Percentiles rank a stretch among this genome's conserved stretches.
Evolutionary conservation across 371 early-diverging fungal species (phyloP).

Genomic region (Gilbertella persicaria): DNA sequence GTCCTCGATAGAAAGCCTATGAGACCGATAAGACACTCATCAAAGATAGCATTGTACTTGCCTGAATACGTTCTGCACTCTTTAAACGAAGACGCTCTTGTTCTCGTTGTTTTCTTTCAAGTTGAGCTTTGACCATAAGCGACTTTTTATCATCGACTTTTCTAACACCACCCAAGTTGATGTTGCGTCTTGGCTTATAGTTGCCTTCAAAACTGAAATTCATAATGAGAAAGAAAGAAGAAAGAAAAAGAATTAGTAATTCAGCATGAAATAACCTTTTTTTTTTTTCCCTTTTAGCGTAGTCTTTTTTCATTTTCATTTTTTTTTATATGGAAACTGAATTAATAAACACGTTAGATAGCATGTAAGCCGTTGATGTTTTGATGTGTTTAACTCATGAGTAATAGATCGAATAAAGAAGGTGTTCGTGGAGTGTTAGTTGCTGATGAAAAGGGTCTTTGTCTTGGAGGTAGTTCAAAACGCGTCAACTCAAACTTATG

Average conservation of each 20-base stretch:
- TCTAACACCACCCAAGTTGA: constrained; percentile 80
- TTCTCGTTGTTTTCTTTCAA: constrained; percentile 76
- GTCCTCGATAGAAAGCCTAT: constrained; percentile 48
- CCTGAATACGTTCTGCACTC: constrained; percentile 72
- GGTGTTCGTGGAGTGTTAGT: constrained; percentile 53
- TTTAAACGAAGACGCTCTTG: constrained; percentile 60
- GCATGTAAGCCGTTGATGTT: constrained; percentile 47
- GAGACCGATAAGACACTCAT: not conserved
- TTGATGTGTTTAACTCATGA: constrained; percentile 48
- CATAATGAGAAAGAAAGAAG: constrained; percentile 16
- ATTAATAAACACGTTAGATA: not conserved
- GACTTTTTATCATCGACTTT: constrained; percentile 64
- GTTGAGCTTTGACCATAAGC: constrained; percentile 73
- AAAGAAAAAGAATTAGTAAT: constrained; percentile 10
- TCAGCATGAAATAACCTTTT: not conserved
- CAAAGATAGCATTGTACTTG: constrained; percentile 4
- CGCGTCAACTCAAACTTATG: not conserved
- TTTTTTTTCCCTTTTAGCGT: no score
- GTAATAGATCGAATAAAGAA: constrained; percentile 36
- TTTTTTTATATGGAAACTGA: not conserved
- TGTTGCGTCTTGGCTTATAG: constrained; percentile 66
- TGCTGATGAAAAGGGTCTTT: constrained; percentile 45
- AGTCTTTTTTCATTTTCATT: no score
- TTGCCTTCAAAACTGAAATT: constrained; percentile 75
- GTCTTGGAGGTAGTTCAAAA: constrained; percentile 42